Evolutionary conservation across 805 yeast species (phyloP).

Genomic region (Saccharomycopsis lassenensis): DNA sequence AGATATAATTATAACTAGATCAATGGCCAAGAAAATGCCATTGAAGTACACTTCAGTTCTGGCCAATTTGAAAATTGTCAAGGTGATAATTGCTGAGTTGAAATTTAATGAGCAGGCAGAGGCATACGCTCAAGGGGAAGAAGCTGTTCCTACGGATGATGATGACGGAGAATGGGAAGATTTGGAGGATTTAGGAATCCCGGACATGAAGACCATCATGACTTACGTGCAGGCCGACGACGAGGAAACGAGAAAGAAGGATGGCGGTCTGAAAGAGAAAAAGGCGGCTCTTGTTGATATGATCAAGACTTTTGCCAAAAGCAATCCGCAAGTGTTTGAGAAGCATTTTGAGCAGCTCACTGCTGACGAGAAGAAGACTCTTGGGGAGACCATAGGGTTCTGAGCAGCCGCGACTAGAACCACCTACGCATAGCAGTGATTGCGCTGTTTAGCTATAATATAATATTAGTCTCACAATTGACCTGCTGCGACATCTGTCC

Average conservation of each 20-base stretch:
- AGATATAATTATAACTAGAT: constrained; percentile 71
- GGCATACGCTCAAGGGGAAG: constrained; percentile 18
- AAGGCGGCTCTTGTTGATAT: constrained; percentile 31
- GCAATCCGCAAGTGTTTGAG: constrained; percentile 34
- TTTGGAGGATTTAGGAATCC: constrained; percentile 52
- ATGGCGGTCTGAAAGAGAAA: constrained; percentile 24
- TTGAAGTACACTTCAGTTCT: constrained; percentile 53
- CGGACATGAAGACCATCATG: constrained; percentile 52
- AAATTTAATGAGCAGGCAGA: constrained; percentile 41
- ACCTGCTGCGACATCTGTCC: too few species aligned
- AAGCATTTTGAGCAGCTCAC: constrained; percentile 31
- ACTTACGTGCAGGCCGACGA: constrained; percentile 28
- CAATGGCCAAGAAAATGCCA: constrained; percentile 63
- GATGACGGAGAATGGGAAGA: constrained; percentile 68
- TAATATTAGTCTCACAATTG: too few species aligned
- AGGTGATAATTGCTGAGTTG: constrained; percentile 59
- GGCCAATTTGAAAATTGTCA: constrained; percentile 61
- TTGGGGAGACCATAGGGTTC: constrained; percentile 35
- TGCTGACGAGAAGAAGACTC: constrained; percentile 37
- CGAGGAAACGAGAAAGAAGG: constrained; percentile 19
- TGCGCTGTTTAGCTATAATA: too few species aligned
- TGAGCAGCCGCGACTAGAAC: too few species aligned
- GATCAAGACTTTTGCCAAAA: constrained; percentile 38
- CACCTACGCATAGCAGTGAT: too few species aligned
- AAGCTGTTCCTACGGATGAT: constrained; percentile 28